Evolutionary conservation across 768 basidiomycete genomes (phyloP), one percentile per base, ranked within the genome.

Genomic region (Gymnopilus dilepis): DNA sequence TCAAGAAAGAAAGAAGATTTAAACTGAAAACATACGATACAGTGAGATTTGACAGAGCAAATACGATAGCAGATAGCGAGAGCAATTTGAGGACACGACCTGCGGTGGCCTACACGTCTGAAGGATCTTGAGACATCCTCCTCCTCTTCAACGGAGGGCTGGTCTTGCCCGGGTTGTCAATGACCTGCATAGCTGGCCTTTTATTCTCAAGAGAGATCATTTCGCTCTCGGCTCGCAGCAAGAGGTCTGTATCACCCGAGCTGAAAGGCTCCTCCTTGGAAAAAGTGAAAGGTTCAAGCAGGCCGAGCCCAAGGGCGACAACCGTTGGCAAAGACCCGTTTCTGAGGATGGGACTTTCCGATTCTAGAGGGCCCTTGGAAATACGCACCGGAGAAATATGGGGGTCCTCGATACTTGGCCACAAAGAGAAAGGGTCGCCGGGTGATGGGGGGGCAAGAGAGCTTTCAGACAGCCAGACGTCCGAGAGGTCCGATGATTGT

Each of bases 321-420:
- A 73, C 74, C 19, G 77, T 67, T 13, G 80, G 70, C 22, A 74
- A 62, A 28, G 63, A 63, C 15, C 72, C 70, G 59, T 72, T 80
- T 59, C 83, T 75, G 43, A 85, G 69, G 17, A 89, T 82, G 26
- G 88, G 88, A 60, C 87, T 89, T 61, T 85, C 86, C 9, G 70
- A 68, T 43, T 78, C 78, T 38, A 73, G 63, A 21, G 65, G 72
- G 19, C 76, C 70, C 58, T 75, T 71, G 28, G 75, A 65, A 28
- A 76, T 69, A 47, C 70, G 72, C 40, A 67, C 72, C 28, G 70
- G 72, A 37, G 72, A 67, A 19, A 62, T 63, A 55, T 48, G 67
- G 13, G 58, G 58, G 47, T 61, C 67, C 34, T 70, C 74, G 52
- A 74, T 66, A 33, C 73, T 59, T 40, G 71, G 71, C 77, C 80